Evolutionary conservation across 306 rosid genomes (phyloP).

Genomic region (Ormosia emarginata): DNA sequence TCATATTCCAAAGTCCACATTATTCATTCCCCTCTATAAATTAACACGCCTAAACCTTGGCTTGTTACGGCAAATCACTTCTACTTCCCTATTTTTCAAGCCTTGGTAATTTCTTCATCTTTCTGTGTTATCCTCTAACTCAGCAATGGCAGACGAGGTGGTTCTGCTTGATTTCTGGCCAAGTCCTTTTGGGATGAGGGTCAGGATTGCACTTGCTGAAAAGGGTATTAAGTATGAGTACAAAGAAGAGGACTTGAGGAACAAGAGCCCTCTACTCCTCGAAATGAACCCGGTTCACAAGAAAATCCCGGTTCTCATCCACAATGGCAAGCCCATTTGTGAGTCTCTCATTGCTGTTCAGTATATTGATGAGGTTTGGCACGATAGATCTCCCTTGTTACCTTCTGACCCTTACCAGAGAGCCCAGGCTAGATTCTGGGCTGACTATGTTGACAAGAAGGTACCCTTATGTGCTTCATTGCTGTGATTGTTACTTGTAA

Average conservation of each 20-base stretch:
- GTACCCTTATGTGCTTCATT: neutral
- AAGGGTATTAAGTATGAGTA: conserved; percentile 32
- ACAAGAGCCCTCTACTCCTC: conserved; percentile 23
- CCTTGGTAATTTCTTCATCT: neutral
- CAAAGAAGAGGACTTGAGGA: conserved; percentile 17
- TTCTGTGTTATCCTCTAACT: too few species aligned
- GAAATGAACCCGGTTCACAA: conserved; percentile 30
- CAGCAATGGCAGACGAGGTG: conserved; percentile 29
- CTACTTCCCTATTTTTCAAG: neutral
- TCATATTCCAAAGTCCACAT: too few species aligned
- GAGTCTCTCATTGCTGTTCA: conserved; percentile 29
- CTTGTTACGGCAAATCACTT: neutral
- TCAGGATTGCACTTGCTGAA: conserved; percentile 22
- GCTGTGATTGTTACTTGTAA: neutral
- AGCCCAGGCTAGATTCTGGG: conserved; percentile 34
- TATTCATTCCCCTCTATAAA: too few species aligned
- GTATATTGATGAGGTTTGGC: conserved; percentile 35
- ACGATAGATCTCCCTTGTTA: neutral
- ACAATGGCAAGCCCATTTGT: conserved; percentile 24
- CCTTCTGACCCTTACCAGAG: conserved; percentile 28
- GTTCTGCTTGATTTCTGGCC: conserved; percentile 31
- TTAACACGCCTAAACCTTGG: too few species aligned
- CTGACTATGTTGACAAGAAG: conserved; percentile 30
- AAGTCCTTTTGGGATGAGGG: conserved; percentile 30
- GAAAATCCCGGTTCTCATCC: conserved; percentile 28